Evolutionary conservation across 2,329 filamentous ascomycete species (phyloP).

Genomic region (Phaeophleospora eucalypticola): DNA sequence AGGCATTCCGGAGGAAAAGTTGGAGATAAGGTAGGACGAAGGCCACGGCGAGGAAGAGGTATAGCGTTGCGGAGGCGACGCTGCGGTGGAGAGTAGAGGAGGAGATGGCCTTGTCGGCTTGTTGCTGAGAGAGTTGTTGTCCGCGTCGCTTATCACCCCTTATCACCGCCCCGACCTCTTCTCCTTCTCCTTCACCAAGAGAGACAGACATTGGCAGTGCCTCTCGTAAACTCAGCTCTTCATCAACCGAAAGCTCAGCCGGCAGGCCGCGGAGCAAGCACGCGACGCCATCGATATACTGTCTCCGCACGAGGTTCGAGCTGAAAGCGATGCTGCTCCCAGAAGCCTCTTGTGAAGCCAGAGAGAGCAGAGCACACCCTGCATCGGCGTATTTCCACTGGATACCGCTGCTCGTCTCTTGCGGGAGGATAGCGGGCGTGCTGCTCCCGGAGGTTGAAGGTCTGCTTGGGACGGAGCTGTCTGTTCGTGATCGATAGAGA

Average conservation of each 20-base stretch:
- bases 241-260: slow-evolving; percentile 51
- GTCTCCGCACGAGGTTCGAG: slow-evolving; percentile 54
- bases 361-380: slow-evolving; percentile 46
- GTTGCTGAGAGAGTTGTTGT: too few relatives aligned
- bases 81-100: slow-evolving; percentile 24
- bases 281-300: slow-evolving; percentile 61
- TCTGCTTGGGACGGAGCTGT: slow-evolving; percentile 14
- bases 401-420: slow-evolving; percentile 34
- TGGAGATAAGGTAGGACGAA: slow-evolving; percentile 60
- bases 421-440: slow-evolving; percentile 10
- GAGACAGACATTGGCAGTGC: slow-evolving; percentile 43
- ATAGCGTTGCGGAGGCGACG: slow-evolving; percentile 19
- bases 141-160: neutral
- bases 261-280: slow-evolving; percentile 64
- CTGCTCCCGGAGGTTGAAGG: slow-evolving; percentile 19
- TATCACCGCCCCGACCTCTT: slow-evolving; percentile 8
- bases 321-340: slow-evolving; percentile 26
- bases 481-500: slow-evolving; percentile 12
- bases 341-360: slow-evolving; percentile 45
- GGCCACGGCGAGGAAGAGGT: slow-evolving; percentile 54
- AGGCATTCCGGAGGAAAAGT: slow-evolving; percentile 50
- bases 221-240: slow-evolving; percentile 49
- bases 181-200: neutral
- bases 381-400: slow-evolving; percentile 51
- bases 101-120: too few relatives aligned